Conservation (phyloP, 2,329 filamentous ascomycete species). For the Xylaria sp. region DNA sequence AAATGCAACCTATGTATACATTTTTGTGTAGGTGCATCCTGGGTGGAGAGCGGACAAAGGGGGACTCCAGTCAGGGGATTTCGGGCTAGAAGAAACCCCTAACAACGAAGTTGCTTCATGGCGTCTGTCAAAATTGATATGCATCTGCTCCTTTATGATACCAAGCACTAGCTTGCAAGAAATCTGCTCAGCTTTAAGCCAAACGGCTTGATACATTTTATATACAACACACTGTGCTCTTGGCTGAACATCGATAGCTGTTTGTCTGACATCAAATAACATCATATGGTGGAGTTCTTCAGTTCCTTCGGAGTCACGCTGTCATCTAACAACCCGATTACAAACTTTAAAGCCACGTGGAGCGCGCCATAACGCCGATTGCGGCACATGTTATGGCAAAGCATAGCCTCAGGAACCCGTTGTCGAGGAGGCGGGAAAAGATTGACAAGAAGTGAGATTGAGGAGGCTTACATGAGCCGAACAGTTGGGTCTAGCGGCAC, state of each 20-base stretch:
- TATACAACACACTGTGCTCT: neutral
- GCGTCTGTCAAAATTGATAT: neutral
- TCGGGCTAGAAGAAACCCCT: neutral
- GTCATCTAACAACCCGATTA: neutral
- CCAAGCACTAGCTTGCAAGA: neutral
- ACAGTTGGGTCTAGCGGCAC: neutral
- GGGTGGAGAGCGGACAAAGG: neutral
- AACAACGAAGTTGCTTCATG: neutral
- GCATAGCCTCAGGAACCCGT: neutral
- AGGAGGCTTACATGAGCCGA: constrained; percentile 10
- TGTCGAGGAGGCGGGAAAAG: neutral
- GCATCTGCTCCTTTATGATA: constrained; percentile 1
- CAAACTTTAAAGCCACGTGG: constrained; percentile 15
- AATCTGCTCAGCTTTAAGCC: neutral
- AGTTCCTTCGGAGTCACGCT: neutral
- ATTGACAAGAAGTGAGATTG: neutral
- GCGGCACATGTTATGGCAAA: constrained; percentile 13
- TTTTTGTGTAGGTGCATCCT: neutral
- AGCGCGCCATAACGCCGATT: constrained; percentile 23
- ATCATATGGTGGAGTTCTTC: neutral
- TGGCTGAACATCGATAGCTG: neutral
- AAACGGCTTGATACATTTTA: neutral
- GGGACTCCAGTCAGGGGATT: neutral
- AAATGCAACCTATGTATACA: neutral
- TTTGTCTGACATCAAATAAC: neutral